Evolutionary conservation across 2,329 filamentous ascomycete genomes (phyloP), one percentile per base, ranked within the genome.

Genomic region (Alternaria gansuensis): DNA sequence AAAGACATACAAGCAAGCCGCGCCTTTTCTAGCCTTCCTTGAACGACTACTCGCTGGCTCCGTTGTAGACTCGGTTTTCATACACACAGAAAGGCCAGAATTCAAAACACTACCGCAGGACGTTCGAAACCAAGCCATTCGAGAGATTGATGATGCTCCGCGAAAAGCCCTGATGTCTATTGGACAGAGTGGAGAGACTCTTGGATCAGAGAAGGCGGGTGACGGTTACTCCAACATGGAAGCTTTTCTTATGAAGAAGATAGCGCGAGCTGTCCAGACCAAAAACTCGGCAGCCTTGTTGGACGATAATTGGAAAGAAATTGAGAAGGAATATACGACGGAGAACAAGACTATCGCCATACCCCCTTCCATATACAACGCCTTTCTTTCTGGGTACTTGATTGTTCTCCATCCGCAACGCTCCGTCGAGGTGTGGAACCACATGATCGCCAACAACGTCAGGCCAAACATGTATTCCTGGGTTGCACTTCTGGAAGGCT

Each of bases 401-500:
- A 64, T 71, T 2, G 59, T 86, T n/a, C 70, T 73, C 17, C 73
- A 77, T 43, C 70, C 79, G 4, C 66, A 78, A 31, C 70, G 75
- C 10, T 82, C 84, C 0, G 78, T 86, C n/a, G 77, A 82, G 28
- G 79, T 86, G 3, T 87, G 85, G 85, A 85, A 86, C 56, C 74
- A 81, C 58, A 85, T 87, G 82, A 70, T 83, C 13, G 72, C 78
- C 41, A 75, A 84, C 51, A 85, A 84, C 1, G 72, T 89, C 29
- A 75, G 79, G 55, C 88, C 90, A 13, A 87, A 83, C 6, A 68
- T 89, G 54, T 83, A 80, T 65, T 89, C 90, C 0, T 95, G 90
- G 85, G 89, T 87, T 37, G 80, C 85, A 41, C 90, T 95, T 84
- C 85, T 95, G 65, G 82, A 86, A 55, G 91, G 91, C 1, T 92